These are phyloP conservation scores for Solanum ossicruentum DNA, from an alignment of 257 asterid genomes.

Conservation along the genomic window DNA sequence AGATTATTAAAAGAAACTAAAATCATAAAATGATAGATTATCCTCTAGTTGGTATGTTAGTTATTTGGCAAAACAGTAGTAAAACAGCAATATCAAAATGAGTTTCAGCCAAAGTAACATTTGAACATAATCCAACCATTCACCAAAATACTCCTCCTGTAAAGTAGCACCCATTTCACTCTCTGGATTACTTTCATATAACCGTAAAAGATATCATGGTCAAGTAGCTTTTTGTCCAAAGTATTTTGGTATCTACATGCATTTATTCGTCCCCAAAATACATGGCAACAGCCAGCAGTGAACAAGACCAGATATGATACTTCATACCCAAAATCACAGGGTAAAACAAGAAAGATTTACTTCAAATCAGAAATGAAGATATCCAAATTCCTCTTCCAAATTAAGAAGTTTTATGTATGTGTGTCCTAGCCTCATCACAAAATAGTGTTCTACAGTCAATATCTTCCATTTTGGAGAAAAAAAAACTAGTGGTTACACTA, in stretches of 20 bases:
- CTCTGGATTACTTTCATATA: too few species aligned
- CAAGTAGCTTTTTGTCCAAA: not conserved
- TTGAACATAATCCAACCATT: too few species aligned
- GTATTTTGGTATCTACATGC: not conserved
- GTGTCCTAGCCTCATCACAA: not conserved
- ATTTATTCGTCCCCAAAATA: not conserved
- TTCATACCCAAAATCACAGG: not conserved
- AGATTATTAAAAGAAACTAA: too few species aligned
- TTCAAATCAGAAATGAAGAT: not conserved
- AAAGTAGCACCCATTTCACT: too few species aligned
- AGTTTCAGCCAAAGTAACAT: too few species aligned
- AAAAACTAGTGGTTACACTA: not conserved
- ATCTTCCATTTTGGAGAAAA: not conserved
- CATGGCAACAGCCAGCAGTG: not conserved
- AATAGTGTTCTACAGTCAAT: not conserved
- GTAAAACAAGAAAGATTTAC: not conserved
- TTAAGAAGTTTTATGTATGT: not conserved
- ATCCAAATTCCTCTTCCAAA: not conserved
- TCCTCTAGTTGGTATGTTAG: too few species aligned
- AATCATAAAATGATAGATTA: too few species aligned
- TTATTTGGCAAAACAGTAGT: too few species aligned
- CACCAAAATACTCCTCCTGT: too few species aligned
- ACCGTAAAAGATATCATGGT: too few species aligned
- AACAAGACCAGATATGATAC: not conserved
- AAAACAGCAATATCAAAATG: too few species aligned